Conservation (phyloP, 1,284 basidiomycete species). For the Apiotrichum akiyoshidainum region DNA sequence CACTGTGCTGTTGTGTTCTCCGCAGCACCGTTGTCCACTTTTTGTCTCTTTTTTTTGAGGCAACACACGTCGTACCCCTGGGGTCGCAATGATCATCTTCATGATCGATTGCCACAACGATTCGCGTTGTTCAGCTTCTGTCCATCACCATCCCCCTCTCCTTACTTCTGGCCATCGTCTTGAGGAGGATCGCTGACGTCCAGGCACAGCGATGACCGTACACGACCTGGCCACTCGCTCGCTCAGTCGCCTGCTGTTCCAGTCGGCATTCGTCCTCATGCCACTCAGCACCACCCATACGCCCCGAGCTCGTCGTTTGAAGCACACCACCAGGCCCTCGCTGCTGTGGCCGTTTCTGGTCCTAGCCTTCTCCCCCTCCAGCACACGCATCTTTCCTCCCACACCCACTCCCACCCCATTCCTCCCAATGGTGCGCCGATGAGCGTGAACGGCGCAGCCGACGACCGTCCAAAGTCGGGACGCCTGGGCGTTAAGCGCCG, state of each 20-base stretch:
- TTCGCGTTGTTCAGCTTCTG: too few species aligned
- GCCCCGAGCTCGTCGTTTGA: neutral
- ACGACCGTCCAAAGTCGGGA: constrained; percentile 15
- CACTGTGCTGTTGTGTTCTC: neutral
- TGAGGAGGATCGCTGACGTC: neutral
- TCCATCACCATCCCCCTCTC: too few species aligned
- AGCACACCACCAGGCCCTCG: neutral
- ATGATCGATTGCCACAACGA: too few species aligned
- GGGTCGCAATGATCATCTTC: too few species aligned
- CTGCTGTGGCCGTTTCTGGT: neutral
- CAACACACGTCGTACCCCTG: too few species aligned
- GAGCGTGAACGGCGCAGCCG: neutral
- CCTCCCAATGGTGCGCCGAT: too few species aligned
- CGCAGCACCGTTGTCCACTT: neutral
- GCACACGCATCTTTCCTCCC: neutral
- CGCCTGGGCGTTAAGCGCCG: constrained; percentile 36
- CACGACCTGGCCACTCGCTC: neutral
- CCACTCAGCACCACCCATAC: constrained; percentile 1
- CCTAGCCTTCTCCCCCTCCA: neutral
- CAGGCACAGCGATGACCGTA: neutral
- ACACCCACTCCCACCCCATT: neutral
- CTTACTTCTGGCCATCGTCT: too few species aligned
- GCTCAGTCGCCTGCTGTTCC: neutral
- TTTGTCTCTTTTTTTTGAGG: too few species aligned
- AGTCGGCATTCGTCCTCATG: neutral